These are phyloP conservation scores for Suillus spraguei DNA, from an alignment of 768 basidiomycete species.

Conservation along the genomic window DNA sequence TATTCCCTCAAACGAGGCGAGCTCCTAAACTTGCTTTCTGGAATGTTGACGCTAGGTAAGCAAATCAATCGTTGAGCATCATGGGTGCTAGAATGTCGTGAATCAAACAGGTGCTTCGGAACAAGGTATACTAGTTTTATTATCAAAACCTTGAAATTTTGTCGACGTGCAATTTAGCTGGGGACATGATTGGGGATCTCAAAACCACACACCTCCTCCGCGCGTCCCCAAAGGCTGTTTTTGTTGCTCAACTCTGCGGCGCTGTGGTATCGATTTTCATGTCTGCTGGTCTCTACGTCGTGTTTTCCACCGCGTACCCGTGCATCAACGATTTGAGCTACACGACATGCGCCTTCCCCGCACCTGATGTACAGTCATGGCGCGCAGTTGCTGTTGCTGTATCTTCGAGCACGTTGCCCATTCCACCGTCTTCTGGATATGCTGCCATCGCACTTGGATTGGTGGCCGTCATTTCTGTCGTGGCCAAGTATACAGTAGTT, in stretches of 20 bases:
- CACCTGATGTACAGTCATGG: neutral
- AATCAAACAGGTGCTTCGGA: constrained; percentile 13
- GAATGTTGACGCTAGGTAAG: constrained; percentile 13
- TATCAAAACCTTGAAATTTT: neutral
- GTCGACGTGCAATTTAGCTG: constrained; percentile 24
- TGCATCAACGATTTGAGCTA: constrained; percentile 43
- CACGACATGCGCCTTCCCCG: constrained; percentile 12
- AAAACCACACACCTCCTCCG: constrained; percentile 67
- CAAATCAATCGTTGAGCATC: neutral
- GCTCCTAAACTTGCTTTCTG: constrained; percentile 12
- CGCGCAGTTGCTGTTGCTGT: constrained; percentile 24
- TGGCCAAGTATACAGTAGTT: constrained; percentile 38
- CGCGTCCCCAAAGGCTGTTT: constrained; percentile 61
- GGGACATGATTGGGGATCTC: constrained; percentile 64
- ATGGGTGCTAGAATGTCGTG: neutral
- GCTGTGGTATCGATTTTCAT: constrained; percentile 61
- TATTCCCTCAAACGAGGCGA: constrained; percentile 12
- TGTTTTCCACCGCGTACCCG: constrained; percentile 61
- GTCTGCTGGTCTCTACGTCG: constrained; percentile 54
- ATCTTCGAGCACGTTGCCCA: constrained; percentile 31
- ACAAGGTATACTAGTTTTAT: constrained; percentile 10
- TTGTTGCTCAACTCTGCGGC: constrained; percentile 58
- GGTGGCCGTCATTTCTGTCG: constrained; percentile 44
- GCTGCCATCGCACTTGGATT: constrained; percentile 58
- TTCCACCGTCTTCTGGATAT: constrained; percentile 57